These are phyloP conservation scores for Xylaria telfairii DNA, from an alignment of 495 filamentous ascomycete species.

Conservation along the genomic window DNA sequence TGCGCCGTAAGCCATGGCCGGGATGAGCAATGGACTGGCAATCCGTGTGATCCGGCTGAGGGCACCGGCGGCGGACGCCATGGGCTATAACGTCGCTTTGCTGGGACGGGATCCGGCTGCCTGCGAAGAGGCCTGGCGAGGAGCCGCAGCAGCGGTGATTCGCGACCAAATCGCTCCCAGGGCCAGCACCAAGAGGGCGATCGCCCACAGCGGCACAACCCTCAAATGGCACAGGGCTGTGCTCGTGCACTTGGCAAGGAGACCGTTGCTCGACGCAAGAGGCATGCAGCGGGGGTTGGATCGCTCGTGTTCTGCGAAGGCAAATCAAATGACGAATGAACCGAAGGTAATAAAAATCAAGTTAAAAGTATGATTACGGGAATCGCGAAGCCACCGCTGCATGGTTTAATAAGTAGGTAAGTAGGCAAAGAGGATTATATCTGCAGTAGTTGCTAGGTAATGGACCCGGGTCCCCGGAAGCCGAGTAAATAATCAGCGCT, in stretches of 20 bases:
- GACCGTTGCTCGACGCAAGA: slow-evolving; percentile 28
- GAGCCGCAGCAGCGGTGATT: slow-evolving; percentile 17
- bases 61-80: slow-evolving; percentile 50
- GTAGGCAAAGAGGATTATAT: not conserved
- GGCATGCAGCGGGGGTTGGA: slow-evolving; percentile 29
- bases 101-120: not conserved
- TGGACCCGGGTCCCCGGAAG: not conserved
- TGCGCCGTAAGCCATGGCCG: slow-evolving; percentile 46
- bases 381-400: not conserved
- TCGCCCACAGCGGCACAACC: slow-evolving; percentile 47
- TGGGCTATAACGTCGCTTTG: slow-evolving; percentile 28
- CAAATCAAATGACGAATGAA: not conserved
- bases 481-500: not conserved
- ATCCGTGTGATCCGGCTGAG: slow-evolving; percentile 42
- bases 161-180: slow-evolving; percentile 37
- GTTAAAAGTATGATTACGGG: not conserved
- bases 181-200: slow-evolving; percentile 43
- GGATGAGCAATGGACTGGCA: slow-evolving; percentile 42
- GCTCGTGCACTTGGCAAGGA: slow-evolving; percentile 42
- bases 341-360: not conserved
- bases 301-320: not conserved
- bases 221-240: slow-evolving; percentile 48
- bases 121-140: not conserved
- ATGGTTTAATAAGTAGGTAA: not conserved
- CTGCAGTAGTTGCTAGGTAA: too few species aligned